Percentiles rank a stretch among this genome's conserved stretches.
These are phyloP conservation scores for Exophiala bonariae DNA, from an alignment of 2,329 filamentous ascomycete genomes.

Conservation along the genomic window DNA sequence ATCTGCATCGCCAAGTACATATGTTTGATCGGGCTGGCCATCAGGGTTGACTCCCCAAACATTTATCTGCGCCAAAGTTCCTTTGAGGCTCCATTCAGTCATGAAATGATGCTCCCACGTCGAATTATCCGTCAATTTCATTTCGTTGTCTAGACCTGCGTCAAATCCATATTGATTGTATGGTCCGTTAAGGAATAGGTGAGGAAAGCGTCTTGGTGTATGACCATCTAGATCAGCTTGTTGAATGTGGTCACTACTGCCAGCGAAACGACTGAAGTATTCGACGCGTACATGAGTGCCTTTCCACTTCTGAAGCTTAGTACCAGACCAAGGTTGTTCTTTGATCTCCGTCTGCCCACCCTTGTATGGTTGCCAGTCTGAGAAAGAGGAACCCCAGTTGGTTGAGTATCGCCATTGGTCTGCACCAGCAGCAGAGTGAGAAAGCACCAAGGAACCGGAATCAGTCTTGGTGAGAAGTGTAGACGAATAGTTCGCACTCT, in stretches of 20 bases:
- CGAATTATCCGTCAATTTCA: constrained; percentile 51
- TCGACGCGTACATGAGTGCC: constrained; percentile 64
- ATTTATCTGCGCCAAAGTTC: constrained; percentile 62
- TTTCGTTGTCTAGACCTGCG: constrained; percentile 55
- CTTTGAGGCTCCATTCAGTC: constrained; percentile 55
- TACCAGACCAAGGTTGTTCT: constrained; percentile 58
- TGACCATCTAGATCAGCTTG: constrained; percentile 55
- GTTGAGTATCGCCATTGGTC: constrained; percentile 63
- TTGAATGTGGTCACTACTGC: constrained; percentile 61
- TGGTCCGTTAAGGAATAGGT: constrained; percentile 62
- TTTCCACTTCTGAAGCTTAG: constrained; percentile 57
- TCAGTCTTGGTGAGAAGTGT: constrained; percentile 48
- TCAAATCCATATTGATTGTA: constrained; percentile 68
- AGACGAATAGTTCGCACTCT: constrained; percentile 58
- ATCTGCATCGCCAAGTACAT: constrained; percentile 63
- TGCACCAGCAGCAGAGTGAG: constrained; percentile 62
- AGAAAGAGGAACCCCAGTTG: constrained; percentile 62
- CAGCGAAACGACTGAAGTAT: constrained; percentile 61
- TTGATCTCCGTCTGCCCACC: constrained; percentile 51
- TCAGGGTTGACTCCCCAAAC: constrained; percentile 67
- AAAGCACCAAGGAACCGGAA: constrained; percentile 47
- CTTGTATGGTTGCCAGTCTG: constrained; percentile 58
- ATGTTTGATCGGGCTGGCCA: constrained; percentile 60
- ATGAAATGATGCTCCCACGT: constrained; percentile 62
- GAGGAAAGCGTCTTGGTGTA: constrained; percentile 55